Base-by-base conservation (phyloP, 495 filamentous ascomycete genomes). In the Daldinia childiae region DNA sequence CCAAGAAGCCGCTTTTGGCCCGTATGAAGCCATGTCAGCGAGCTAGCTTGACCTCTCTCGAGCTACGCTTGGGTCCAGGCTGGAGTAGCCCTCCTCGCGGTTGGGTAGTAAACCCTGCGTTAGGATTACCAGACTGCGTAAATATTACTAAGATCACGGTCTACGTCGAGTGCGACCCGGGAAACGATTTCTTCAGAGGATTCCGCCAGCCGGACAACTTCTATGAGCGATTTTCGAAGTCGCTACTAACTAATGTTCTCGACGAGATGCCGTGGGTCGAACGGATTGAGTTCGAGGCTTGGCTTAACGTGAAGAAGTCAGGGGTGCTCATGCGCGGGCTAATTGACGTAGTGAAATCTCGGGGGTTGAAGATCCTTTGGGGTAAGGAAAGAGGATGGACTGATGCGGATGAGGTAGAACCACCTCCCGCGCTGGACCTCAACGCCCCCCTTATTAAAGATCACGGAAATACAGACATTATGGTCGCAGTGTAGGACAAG, bases 81-180 rank as follows among this genome's bases (percentile, higher is more conserved):
- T 97, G 91, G 90, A 91, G 83, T 15, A 84, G 84, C 52, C 93
- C 93, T 3, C 93, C 93, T 1, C 80, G 82, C 11, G 87, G 89
- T 51, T 95, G 93, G 92, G 84, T 85, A 3, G 89, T 93, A 27
- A 90, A 88, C 68, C 77, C 84, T 5, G 79, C 84, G 0, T 81
- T 95, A 26, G 91, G 92, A 0, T 81, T 96, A 26, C 75, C 81
- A 39, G 87, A 93, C 48, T 89, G 90, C 81, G 78, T 77, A 34
- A 84, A 83, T 50, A 83, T 91, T 21, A 83, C 86, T 41, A 85
- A 82, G 12, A 77, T 97, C 52, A 91, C 89, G 58, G 86, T 97
- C 0, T 94, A 93, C 73, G 86, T 95, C 26, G 88, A 96, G 79
- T 87, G 84, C 71, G 93, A 97, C 75, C 92, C 93, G 0, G 90